These are phyloP conservation scores for Rhexocercosporidium sp. DNA, from an alignment of 2,329 filamentous ascomycete genomes.

Conservation along the genomic window DNA sequence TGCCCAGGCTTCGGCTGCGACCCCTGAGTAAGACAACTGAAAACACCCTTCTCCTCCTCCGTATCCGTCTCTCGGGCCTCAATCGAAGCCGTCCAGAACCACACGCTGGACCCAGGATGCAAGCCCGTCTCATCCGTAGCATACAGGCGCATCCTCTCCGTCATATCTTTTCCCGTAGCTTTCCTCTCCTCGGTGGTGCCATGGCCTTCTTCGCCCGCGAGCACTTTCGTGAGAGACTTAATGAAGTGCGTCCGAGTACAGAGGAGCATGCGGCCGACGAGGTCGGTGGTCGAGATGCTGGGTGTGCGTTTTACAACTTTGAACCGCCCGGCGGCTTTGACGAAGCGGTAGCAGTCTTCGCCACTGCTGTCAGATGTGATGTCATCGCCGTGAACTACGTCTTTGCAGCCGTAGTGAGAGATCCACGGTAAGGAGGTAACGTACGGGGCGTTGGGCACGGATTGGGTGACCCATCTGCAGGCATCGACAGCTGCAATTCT, in stretches of 20 bases:
- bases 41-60: conserved; percentile 66
- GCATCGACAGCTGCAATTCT: conserved; percentile 90
- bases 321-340: conserved; percentile 92
- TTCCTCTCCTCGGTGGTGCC: conserved; percentile 72
- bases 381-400: conserved; percentile 96
- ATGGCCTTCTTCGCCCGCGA: conserved; percentile 74
- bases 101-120: conserved; percentile 80
- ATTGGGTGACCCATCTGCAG: conserved; percentile 90
- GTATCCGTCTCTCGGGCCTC: conserved; percentile 42
- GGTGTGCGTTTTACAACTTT: conserved; percentile 96
- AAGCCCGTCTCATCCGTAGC: conserved; percentile 85
- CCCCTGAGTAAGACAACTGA: conserved; percentile 72
- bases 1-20: conserved; percentile 77
- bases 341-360: conserved; percentile 96
- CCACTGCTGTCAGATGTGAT: conserved; percentile 94
- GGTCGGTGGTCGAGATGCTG: conserved; percentile 94
- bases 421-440: conserved; percentile 95
- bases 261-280: conserved; percentile 97
- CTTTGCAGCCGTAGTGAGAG: conserved; percentile 91
- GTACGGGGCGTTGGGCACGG: conserved; percentile 86
- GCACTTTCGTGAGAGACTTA: conserved; percentile 71
- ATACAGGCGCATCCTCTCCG: conserved; percentile 80
- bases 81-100: conserved; percentile 73
- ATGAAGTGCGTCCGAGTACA: conserved; percentile 97
- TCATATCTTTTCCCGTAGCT: conserved; percentile 69